Evolutionary conservation across 805 yeast genomes (phyloP).

Genomic region (Candida germanica): DNA sequence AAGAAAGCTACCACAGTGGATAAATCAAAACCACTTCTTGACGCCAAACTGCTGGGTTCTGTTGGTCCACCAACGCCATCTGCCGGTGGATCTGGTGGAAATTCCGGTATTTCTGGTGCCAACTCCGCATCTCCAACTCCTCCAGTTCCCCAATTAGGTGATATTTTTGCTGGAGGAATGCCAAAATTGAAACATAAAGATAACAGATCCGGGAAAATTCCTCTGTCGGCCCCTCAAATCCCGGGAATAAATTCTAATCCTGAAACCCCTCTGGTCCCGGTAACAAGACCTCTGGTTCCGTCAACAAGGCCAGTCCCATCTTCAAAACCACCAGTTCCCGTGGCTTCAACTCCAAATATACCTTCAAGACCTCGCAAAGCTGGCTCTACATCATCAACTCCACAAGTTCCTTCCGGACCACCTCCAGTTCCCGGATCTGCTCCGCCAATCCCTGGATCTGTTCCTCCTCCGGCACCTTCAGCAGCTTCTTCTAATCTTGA

Average conservation of each 20-base stretch:
- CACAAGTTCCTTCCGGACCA: neutral
- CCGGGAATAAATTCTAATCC: constrained; percentile 22
- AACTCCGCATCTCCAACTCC: constrained; percentile 16
- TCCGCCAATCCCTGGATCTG: neutral
- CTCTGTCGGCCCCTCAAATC: constrained; percentile 36
- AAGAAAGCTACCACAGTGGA: constrained; percentile 45
- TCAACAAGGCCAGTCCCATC: constrained; percentile 1
- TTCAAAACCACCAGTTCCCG: neutral
- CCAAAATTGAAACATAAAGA: constrained; percentile 58
- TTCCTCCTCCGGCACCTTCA: constrained; percentile 5
- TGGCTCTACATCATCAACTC: neutral
- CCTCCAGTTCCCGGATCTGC: constrained; percentile 3
- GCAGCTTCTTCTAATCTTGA: constrained; percentile 23
- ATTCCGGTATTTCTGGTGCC: constrained; percentile 11
- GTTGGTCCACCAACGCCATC: constrained; percentile 15
- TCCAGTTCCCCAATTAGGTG: constrained; percentile 54
- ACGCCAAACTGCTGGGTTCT: constrained; percentile 37
- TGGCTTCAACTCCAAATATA: constrained; percentile 5
- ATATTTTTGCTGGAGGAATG: constrained; percentile 74
- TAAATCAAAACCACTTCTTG: constrained; percentile 59
- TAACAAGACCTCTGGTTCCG: constrained; percentile 1
- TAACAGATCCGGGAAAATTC: constrained; percentile 35
- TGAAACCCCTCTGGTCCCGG: constrained; percentile 2
- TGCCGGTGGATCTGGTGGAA: constrained; percentile 2
- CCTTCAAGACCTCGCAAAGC: constrained; percentile 2